Conservation (phyloP, 768 basidiomycete genomes). For the Boletus rubropictus region DNA sequence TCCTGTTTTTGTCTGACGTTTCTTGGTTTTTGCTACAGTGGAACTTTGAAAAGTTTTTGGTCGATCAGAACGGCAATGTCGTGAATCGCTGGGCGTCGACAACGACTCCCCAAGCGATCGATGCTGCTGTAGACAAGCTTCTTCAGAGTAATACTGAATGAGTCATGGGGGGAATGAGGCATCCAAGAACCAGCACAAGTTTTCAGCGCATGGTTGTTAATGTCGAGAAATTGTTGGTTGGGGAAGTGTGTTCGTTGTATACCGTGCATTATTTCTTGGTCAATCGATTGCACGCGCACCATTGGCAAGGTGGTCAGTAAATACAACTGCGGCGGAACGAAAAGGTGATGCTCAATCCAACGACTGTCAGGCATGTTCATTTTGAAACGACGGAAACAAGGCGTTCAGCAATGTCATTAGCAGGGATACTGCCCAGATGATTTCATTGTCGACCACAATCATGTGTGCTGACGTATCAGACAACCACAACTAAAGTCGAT, state of each 20-base stretch:
- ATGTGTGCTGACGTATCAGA: constrained; percentile 27
- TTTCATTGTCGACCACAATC: constrained; percentile 16
- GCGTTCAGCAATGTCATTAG: neutral
- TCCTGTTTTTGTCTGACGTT: neutral
- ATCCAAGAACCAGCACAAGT: constrained; percentile 4
- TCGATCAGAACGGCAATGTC: constrained; percentile 73
- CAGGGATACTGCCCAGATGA: neutral
- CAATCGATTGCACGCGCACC: neutral
- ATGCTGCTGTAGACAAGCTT: constrained; percentile 57
- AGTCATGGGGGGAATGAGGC: constrained; percentile 5
- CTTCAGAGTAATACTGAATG: constrained; percentile 27
- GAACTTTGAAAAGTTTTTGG: constrained; percentile 90
- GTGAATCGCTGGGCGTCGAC: constrained; percentile 74
- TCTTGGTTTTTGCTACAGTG: constrained; percentile 42
- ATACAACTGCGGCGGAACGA: too few species aligned
- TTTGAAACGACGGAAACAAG: neutral
- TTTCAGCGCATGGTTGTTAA: neutral
- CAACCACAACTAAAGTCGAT: constrained; percentile 26
- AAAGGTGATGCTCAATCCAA: neutral
- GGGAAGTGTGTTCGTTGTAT: neutral
- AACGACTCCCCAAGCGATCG: constrained; percentile 62
- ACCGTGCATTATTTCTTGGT: neutral
- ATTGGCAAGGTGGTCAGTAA: neutral
- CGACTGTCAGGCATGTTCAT: neutral
- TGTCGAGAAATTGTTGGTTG: neutral